phyloP scores from a whole-genome alignment of 228 moss, liverwort and hornwort genomes.

The Sphagnum magellanicum region DNA sequence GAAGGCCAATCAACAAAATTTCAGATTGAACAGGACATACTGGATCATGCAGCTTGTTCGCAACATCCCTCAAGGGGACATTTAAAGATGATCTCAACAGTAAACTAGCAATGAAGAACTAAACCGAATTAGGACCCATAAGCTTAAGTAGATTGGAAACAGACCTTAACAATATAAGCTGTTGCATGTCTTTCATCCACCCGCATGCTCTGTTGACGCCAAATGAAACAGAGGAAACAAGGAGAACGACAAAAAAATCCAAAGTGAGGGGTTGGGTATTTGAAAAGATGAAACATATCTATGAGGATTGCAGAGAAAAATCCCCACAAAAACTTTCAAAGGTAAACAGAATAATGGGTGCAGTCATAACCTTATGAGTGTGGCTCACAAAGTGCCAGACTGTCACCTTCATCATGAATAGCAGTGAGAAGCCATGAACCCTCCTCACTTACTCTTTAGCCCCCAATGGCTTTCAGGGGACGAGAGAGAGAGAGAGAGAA shows the following conservation, averaged over 20 bases:
- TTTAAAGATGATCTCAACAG: background rate
- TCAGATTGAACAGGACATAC: background rate
- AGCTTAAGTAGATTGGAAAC: background rate
- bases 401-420: too few relatives aligned
- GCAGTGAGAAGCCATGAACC: too few relatives aligned
- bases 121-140: too few relatives aligned
- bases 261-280: too few relatives aligned
- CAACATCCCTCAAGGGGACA: background rate
- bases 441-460: background rate
- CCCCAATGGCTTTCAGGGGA: background rate
- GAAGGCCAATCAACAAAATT: background rate
- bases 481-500: slow-evolving; percentile 1
- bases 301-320: too few relatives aligned
- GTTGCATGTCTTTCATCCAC: slow-evolving; percentile 74
- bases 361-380: too few relatives aligned
- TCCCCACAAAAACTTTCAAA: too few relatives aligned
- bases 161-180: slow-evolving; percentile 73
- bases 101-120: too few relatives aligned
- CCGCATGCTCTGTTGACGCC: slow-evolving; percentile 45
- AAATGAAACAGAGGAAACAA: background rate
- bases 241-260: too few relatives aligned
- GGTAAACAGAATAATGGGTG: too few relatives aligned
- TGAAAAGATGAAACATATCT: background rate
- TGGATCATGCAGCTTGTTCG: background rate
- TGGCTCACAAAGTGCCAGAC: too few relatives aligned